A percentile compares a stretch with the other conserved stretches of the same genome.
These are phyloP conservation scores for Lumnitzera littorea DNA, from an alignment of 345 rosid species.

Conservation along the genomic window DNA sequence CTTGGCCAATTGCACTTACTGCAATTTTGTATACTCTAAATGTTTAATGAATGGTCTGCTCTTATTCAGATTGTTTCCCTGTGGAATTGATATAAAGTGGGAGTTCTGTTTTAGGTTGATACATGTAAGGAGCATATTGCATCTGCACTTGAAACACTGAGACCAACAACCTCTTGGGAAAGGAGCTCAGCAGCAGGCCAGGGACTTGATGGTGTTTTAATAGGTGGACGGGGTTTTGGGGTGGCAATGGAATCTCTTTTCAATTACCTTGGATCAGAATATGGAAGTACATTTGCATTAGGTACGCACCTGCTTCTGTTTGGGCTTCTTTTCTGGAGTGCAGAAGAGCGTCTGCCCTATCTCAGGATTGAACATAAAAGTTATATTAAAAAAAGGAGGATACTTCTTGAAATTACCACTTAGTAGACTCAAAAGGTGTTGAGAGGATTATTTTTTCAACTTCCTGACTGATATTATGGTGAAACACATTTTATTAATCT, in stretches of 20 bases:
- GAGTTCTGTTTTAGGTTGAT: conserved; percentile 53
- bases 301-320: conserved; percentile 27
- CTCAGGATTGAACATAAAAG: too few species aligned
- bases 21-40: background rate
- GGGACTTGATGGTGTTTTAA: conserved; percentile 73
- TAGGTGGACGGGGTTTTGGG: conserved; percentile 99
- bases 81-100: background rate
- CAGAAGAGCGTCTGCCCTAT: too few species aligned
- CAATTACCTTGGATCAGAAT: conserved; percentile 92
- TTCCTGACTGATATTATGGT: too few species aligned
- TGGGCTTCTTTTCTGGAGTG: background rate
- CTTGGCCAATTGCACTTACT: background rate
- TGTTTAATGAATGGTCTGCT: background rate
- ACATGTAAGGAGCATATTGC: conserved; percentile 89
- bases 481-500: too few species aligned
- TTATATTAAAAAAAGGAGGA: too few species aligned
- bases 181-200: conserved; percentile 76
- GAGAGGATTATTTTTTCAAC: too few species aligned
- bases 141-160: conserved; percentile 88
- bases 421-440: too few species aligned
- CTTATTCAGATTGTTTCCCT: background rate
- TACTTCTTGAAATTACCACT: too few species aligned
- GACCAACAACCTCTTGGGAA: conserved; percentile 96
- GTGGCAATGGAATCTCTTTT: conserved; percentile 92
- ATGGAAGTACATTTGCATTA: conserved; percentile 90